Base-by-base conservation (phyloP, 805 yeast genomes). In the Suhomyces xylopsoci region DNA sequence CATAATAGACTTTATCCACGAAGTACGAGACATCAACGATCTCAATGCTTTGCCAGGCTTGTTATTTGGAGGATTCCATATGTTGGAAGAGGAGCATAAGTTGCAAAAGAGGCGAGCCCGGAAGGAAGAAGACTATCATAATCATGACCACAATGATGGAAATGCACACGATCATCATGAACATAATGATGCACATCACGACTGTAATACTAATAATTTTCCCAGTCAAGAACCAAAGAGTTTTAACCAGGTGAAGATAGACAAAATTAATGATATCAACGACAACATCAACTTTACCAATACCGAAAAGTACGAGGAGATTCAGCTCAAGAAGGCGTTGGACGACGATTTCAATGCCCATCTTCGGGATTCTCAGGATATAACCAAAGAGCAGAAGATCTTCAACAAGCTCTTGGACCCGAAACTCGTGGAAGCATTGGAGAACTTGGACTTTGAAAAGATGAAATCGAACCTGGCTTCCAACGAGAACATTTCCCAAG, bases 1-100 rank as follows among this genome's bases (percentile, higher is more conserved):
- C 49, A 72, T 64, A 51, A 69, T 56, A n/a, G 71, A 68, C 38
- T 67, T 67, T 50, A 64, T 72, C 6, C 78, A 74, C 49, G 76
- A 71, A 49, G 63, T 70, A 10, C 67, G 71, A 55, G 74, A 70
- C 58, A 66, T 71, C 25, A 68, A 69, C 53, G 75, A 71, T 49
- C 55, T 71, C 47, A 65, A 67, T 54, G 72, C 70, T 19, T 60
- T 70, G 46, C 76, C 75, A 2, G 68, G 70, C 10, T 57, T 69
- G 17, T 57, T 70, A 19, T 71, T 70, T 58, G 72, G 71, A 14
- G 73, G 73, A 12, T 70, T 66, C 51, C 70, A 69, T 54, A 64
- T 67, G 69, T 55, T 68, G 45, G 72, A 68, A 51, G 71, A 67
- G 52, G 73, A 68, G 42, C 68, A 66, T 51, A 63, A 62, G 52